These are phyloP conservation scores for Apophysomyces trapeziformis DNA, from an alignment of 371 early-diverging fungal genomes.

Conservation along the genomic window DNA sequence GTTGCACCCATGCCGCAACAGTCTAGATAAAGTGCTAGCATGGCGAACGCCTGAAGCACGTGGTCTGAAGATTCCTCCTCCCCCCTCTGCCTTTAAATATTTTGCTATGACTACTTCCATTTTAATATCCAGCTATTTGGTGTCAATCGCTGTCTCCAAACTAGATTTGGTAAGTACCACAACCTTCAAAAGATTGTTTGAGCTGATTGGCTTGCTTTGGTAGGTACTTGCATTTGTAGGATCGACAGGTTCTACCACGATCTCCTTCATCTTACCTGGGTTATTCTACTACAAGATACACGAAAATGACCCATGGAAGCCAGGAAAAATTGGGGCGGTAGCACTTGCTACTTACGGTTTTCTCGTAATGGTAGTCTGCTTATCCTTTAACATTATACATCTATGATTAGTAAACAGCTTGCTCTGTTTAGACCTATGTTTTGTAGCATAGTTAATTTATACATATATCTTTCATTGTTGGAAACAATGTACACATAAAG, in stretches of 20 bases:
- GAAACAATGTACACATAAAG: slow-evolving; percentile 6
- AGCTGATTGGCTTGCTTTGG: slow-evolving; percentile 27
- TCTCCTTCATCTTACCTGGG: slow-evolving; percentile 98
- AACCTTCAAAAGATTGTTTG: slow-evolving; percentile 20
- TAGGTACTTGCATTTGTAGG: slow-evolving; percentile 94
- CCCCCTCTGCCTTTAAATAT: slow-evolving; percentile 57
- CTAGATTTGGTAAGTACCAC: slow-evolving; percentile 66
- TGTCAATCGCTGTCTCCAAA: slow-evolving; percentile 79
- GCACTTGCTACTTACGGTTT: slow-evolving; percentile 60
- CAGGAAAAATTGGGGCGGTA: slow-evolving; percentile 55
- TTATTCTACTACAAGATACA: slow-evolving; percentile 92
- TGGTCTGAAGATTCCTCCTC: slow-evolving; percentile 32
- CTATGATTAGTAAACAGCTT: background rate
- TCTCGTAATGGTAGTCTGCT: slow-evolving; percentile 66
- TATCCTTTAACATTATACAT: slow-evolving; percentile 60
- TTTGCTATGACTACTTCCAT: slow-evolving; percentile 73
- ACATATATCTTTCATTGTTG: background rate
- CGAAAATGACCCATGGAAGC: slow-evolving; percentile 61
- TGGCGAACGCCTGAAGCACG: slow-evolving; percentile 32
- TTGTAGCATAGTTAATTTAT: background rate
- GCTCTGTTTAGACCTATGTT: slow-evolving; percentile 8
- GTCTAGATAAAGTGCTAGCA: slow-evolving; percentile 83
- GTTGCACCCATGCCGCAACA: slow-evolving; percentile 94
- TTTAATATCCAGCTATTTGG: slow-evolving; percentile 68
- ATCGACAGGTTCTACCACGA: slow-evolving; percentile 97